Percentiles rank a stretch among this genome's conserved stretches.
Evolutionary conservation across 2,329 filamentous ascomycete species (phyloP).

Genomic region (Scorias spongiosa): DNA sequence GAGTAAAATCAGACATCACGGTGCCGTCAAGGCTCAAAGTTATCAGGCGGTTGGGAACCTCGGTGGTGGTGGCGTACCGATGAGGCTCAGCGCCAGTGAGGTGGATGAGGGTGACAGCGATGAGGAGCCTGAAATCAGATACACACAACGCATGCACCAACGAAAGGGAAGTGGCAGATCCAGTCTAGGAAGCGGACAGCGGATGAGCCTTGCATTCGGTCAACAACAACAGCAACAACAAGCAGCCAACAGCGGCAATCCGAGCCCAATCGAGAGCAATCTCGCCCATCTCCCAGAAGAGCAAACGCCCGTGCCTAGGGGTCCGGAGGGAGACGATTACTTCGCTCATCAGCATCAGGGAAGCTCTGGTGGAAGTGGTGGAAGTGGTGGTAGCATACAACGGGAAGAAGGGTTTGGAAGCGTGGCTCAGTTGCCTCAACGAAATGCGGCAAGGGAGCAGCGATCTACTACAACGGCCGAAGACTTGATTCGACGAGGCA

Average conservation of each 20-base stretch:
- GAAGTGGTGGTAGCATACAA: constrained; percentile 29
- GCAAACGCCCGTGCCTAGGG: constrained; percentile 29
- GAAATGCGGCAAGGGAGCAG: constrained; percentile 22
- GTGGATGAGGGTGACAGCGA: constrained; percentile 79
- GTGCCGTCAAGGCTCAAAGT: constrained; percentile 61
- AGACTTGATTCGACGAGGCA: constrained; percentile 60
- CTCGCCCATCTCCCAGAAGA: constrained; percentile 28
- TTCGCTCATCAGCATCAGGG: constrained; percentile 17
- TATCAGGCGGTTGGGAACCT: constrained; percentile 60
- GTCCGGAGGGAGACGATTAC: constrained; percentile 22
- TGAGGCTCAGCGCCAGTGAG: constrained; percentile 87
- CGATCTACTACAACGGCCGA: constrained; percentile 54
- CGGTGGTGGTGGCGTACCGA: constrained; percentile 66
- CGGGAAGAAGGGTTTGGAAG: constrained; percentile 40
- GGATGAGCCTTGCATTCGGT: constrained; percentile 22
- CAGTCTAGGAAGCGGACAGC: constrained; percentile 33
- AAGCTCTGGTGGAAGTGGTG: constrained; percentile 22
- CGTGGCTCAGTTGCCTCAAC: constrained; percentile 35
- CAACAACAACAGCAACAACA: constrained; percentile 2
- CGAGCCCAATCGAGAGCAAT: constrained; percentile 28
- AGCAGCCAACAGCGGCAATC: constrained; percentile 33
- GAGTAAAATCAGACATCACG: constrained; percentile 79
- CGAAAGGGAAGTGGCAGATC: constrained; percentile 61
- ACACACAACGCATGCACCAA: constrained; percentile 42
- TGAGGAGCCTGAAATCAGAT: constrained; percentile 40